phyloP scores from a whole-genome alignment of 2,329 filamentous ascomycete genomes.

The Coniella vitis region DNA sequence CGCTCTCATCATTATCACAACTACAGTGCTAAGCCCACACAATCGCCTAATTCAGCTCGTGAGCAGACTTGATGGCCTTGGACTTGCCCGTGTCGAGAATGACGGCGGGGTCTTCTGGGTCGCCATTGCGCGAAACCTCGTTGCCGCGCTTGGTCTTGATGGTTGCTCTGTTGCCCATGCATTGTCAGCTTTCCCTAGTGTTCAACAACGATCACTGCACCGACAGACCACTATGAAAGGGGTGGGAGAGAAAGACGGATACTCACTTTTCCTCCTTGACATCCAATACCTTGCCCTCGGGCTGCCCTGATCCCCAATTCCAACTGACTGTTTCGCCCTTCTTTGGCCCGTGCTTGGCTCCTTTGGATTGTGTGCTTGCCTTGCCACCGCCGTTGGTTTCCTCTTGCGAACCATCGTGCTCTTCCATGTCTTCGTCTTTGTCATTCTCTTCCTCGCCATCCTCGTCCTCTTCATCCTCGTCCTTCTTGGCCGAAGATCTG shows the following conservation, averaged over 20 bases:
- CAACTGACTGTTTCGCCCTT: constrained; percentile 38
- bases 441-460: constrained; percentile 17
- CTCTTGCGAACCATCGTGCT: constrained; percentile 14
- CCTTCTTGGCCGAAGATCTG: constrained; percentile 7
- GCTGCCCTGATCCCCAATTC: constrained; percentile 38
- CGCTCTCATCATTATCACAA: too few relatives aligned
- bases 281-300: constrained; percentile 36
- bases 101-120: constrained; percentile 35
- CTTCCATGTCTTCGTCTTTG: constrained; percentile 13
- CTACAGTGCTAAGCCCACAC: too few relatives aligned
- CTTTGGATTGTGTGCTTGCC: constrained; percentile 16
- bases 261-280: constrained; percentile 34
- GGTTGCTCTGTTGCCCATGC: constrained; percentile 25
- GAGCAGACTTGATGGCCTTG: constrained; percentile 34
- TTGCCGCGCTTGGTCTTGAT: constrained; percentile 37
- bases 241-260: too few relatives aligned
- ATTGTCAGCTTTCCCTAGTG: background rate
- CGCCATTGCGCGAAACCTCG: constrained; percentile 32
- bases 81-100: constrained; percentile 36
- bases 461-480: constrained; percentile 15
- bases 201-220: background rate
- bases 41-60: constrained; percentile 29
- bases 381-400: constrained; percentile 3
- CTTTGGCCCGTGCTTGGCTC: constrained; percentile 11
- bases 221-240: too few relatives aligned